Percentiles rank a stretch among this genome's conserved stretches.
Evolutionary conservation across 441 rosid genomes (phyloP).

Genomic region (Brassica balearica): DNA sequence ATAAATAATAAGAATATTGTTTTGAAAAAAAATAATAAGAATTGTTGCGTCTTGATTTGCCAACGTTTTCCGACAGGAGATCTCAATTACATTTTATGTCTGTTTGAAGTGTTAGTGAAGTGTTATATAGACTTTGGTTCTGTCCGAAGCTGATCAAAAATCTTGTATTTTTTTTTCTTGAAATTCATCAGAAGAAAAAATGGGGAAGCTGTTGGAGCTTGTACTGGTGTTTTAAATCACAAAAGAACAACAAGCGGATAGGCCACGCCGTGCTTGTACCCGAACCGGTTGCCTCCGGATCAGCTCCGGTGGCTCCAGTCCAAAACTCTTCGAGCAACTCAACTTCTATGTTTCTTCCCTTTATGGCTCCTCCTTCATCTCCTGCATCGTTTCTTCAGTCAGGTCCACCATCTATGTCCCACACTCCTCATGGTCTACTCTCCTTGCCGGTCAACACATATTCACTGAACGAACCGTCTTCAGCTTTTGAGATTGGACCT

Average conservation of each 20-base stretch:
- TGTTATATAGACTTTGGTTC: neutral
- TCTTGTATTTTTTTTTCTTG: neutral
- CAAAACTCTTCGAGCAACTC: conserved; percentile 58
- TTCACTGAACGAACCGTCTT: conserved; percentile 78
- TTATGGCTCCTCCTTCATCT: conserved; percentile 92
- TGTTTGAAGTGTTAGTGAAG: conserved; percentile 2
- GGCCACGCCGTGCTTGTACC: conserved; percentile 83
- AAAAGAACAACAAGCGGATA: conserved; percentile 82
- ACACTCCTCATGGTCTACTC: conserved; percentile 60
- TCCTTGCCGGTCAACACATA: conserved; percentile 60
- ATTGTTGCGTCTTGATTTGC: conserved; percentile 1
- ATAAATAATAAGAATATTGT: too few species aligned
- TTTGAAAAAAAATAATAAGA: too few species aligned
- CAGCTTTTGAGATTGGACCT: conserved; percentile 73
- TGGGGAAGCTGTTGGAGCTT: conserved; percentile 88
- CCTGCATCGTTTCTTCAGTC: conserved; percentile 86
- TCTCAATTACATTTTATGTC: conserved; percentile 23
- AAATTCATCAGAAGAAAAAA: conserved; percentile 62
- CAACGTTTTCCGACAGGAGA: conserved; percentile 6
- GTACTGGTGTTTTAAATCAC: conserved; percentile 70
- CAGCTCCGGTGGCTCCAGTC: neutral
- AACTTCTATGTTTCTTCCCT: conserved; percentile 68
- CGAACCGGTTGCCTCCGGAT: conserved; percentile 59
- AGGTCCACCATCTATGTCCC: conserved; percentile 76
- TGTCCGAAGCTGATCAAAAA: conserved; percentile 15